phyloP scores from a whole-genome alignment of 768 basidiomycete genomes.

The Leccinum olivaceopallidum region DNA sequence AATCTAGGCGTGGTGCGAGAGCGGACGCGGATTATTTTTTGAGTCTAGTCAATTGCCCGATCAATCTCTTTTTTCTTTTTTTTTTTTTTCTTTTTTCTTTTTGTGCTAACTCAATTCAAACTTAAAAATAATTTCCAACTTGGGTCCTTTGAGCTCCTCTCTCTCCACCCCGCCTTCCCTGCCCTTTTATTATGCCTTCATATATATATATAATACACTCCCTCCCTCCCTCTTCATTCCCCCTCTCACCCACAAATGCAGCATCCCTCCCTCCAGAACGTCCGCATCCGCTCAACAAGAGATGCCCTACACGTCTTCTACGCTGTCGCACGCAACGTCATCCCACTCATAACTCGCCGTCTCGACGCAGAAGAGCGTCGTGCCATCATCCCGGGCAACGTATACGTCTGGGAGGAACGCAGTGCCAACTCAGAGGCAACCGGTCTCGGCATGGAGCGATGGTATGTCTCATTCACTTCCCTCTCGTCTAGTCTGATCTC shows the following conservation, averaged over 20 bases:
- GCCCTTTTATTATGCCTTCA: constrained; percentile 16
- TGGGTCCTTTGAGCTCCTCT: constrained; percentile 15
- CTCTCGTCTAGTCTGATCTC: background rate
- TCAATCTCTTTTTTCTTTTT: constrained; percentile 7
- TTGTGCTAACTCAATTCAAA: constrained; percentile 56
- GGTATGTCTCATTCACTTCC: constrained; percentile 40
- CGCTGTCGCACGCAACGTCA: constrained; percentile 64
- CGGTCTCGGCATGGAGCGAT: constrained; percentile 85
- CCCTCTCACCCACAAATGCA: constrained; percentile 51
- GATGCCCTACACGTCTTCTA: constrained; percentile 84
- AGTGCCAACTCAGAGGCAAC: constrained; percentile 80
- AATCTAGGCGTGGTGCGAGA: background rate
- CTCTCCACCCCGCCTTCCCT: constrained; percentile 24
- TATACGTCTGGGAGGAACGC: constrained; percentile 89
- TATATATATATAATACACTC: constrained; percentile 36
- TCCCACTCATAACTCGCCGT: constrained; percentile 78
- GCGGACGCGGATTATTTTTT: background rate
- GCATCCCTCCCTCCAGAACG: constrained; percentile 70
- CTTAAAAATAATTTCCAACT: constrained; percentile 47
- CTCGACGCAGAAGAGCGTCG: constrained; percentile 82
- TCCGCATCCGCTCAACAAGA: constrained; percentile 74
- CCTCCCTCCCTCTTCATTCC: constrained; percentile 28
- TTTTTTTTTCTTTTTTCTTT: background rate
- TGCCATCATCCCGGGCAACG: constrained; percentile 71
- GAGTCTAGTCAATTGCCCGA: constrained; percentile 18